Percentiles rank a stretch among this genome's conserved stretches.
phyloP scores from a whole-genome alignment of 2,329 filamentous ascomycete genomes.

The Aureobasidium lini region DNA sequence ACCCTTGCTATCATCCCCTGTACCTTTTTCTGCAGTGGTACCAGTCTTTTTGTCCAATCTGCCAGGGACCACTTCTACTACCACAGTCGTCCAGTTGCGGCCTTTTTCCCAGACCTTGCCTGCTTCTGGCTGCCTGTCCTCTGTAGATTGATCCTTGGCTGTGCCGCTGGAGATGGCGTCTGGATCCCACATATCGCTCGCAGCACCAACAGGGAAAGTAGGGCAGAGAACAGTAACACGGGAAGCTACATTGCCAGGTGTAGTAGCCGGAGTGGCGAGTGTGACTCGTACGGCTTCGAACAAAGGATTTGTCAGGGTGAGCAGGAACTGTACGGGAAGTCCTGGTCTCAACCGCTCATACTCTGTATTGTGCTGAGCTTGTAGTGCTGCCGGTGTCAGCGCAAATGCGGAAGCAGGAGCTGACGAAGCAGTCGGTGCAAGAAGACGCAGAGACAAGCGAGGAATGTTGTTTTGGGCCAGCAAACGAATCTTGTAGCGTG shows the following conservation, averaged over 20 bases:
- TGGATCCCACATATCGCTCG: conserved; percentile 80
- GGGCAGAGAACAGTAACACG: conserved; percentile 90
- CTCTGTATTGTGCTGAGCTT: conserved; percentile 23
- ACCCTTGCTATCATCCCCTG: conserved; percentile 27
- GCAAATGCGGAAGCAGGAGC: conserved; percentile 47
- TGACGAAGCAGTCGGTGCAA: conserved; percentile 41
- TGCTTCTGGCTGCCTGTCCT: conserved; percentile 62
- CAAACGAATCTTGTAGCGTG: conserved; percentile 85
- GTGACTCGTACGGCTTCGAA: conserved; percentile 86
- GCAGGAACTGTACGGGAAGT: conserved; percentile 64
- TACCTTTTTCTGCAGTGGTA: conserved; percentile 17
- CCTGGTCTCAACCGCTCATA: conserved; percentile 31
- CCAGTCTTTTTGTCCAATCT: conserved; percentile 20
- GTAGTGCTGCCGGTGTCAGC: conserved; percentile 27
- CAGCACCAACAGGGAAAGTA: conserved; percentile 87
- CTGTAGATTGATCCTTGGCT: conserved; percentile 23
- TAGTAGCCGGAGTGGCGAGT: conserved; percentile 73
- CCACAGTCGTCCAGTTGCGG: conserved; percentile 89
- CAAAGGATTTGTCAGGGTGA: conserved; percentile 88
- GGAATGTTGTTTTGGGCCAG: conserved; percentile 82
- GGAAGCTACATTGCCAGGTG: conserved; percentile 67
- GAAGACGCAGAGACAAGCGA: conserved; percentile 63
- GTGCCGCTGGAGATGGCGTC: conserved; percentile 30
- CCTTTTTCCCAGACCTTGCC: conserved; percentile 96
- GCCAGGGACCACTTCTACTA: conserved; percentile 76